Evolutionary conservation across 2,329 filamentous ascomycete species (phyloP).

Genomic region (Cercospora sp.): DNA sequence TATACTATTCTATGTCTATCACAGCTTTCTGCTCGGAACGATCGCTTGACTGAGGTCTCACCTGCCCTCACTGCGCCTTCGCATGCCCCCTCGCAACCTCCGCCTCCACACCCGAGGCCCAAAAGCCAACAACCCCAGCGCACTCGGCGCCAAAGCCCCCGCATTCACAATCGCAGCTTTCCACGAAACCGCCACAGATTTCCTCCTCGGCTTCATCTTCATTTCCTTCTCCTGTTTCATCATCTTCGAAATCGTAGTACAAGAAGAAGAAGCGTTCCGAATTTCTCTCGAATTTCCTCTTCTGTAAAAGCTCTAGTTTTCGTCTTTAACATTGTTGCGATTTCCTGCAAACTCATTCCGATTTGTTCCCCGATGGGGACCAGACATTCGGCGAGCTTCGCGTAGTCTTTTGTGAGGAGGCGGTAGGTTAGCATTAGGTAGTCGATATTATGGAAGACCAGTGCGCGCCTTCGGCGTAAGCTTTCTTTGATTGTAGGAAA

Average conservation of each 20-base stretch:
- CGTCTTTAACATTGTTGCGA: constrained; percentile 61
- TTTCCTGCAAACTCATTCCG: constrained; percentile 63
- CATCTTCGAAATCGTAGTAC: not conserved
- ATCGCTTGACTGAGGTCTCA: not conserved
- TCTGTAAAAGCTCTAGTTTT: constrained; percentile 68
- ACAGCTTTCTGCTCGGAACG: not conserved
- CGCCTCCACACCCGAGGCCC: constrained; percentile 3
- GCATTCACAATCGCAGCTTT: not conserved
- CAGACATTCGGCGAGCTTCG: constrained; percentile 66
- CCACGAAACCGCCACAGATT: not conserved
- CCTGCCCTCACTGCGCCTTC: not conserved
- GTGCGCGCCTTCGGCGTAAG: constrained; percentile 67
- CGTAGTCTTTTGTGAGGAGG: constrained; percentile 70
- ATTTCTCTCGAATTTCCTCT: constrained; percentile 64
- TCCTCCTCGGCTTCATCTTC: not conserved
- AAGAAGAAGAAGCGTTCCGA: constrained; percentile 32
- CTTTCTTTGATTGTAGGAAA: constrained; percentile 68
- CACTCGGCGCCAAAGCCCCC: not conserved
- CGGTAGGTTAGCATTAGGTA: constrained; percentile 74
- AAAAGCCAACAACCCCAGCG: constrained; percentile 7
- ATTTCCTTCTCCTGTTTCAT: not conserved
- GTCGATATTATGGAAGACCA: constrained; percentile 80
- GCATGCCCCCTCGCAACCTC: not conserved
- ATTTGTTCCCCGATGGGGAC: constrained; percentile 75
- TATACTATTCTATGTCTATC: not conserved